Percentiles rank a stretch among this genome's conserved stretches.
phyloP scores from a whole-genome alignment of 1,139 yeast genomes.

The Blastobotrys arbuscula region DNA sequence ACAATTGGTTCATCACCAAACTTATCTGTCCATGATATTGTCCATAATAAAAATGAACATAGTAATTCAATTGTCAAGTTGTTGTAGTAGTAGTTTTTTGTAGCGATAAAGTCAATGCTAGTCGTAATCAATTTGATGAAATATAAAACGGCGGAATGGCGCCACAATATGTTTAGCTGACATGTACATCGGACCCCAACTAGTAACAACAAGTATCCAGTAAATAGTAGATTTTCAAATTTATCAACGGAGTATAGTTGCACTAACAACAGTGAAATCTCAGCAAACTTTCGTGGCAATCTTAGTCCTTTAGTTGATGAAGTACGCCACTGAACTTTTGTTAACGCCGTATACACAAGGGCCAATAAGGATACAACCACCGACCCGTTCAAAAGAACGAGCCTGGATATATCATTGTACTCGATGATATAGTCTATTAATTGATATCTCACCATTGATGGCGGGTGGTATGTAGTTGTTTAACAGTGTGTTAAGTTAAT shows the following conservation, averaged over 20 bases:
- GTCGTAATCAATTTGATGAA: neutral
- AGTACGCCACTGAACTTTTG: neutral
- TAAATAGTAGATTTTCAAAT: neutral
- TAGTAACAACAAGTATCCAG: neutral
- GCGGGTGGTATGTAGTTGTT: too few relatives aligned
- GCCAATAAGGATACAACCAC: neutral
- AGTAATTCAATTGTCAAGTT: neutral
- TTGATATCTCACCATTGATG: too few relatives aligned
- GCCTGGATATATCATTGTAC: neutral
- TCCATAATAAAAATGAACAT: neutral
- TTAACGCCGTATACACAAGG: neutral
- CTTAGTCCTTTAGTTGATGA: neutral
- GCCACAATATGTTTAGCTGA: constrained; percentile 3
- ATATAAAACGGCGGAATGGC: constrained; percentile 1
- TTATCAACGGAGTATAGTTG: neutral
- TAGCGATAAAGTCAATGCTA: neutral
- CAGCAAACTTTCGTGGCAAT: neutral
- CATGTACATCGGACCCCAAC: neutral
- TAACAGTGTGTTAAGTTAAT: too few relatives aligned
- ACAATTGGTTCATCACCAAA: constrained; percentile 4
- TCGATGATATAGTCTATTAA: neutral
- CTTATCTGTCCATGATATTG: constrained; percentile 3
- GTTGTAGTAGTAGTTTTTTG: neutral
- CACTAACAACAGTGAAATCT: neutral
- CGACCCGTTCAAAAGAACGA: neutral